A percentile compares a stretch with the other conserved stretches of the same genome.
Conservation (phyloP, 1,284 basidiomycete genomes). For the Irpex sp. region DNA sequence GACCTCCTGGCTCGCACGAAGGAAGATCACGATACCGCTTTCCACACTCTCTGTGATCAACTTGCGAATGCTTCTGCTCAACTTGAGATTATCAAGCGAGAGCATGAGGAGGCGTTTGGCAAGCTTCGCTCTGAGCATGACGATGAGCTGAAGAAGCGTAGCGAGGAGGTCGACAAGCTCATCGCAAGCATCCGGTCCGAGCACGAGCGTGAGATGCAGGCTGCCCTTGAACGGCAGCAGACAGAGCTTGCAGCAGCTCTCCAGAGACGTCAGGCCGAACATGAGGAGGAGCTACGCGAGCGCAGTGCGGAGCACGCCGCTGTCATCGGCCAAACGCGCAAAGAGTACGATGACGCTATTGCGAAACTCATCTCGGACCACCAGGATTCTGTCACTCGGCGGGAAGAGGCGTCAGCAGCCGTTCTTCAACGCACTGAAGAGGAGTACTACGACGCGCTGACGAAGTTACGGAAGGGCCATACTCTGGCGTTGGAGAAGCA, state of each 20-base stretch:
- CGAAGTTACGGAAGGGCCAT: constrained; percentile 68
- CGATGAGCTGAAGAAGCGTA: constrained; percentile 28
- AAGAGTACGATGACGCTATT: constrained; percentile 52
- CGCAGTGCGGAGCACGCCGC: constrained; percentile 49
- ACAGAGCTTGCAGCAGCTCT: constrained; percentile 47
- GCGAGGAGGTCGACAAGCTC: constrained; percentile 22
- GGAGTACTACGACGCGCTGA: constrained; percentile 75
- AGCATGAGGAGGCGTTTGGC: constrained; percentile 33
- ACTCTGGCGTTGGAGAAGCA: constrained; percentile 58
- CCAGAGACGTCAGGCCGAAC: constrained; percentile 26
- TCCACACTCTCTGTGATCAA: constrained; percentile 22
- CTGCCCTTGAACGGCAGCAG: constrained; percentile 42
- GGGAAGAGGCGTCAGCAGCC: constrained; percentile 53
- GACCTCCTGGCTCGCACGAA: constrained; percentile 40
- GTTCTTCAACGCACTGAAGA: constrained; percentile 67
- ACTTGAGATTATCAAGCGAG: constrained; percentile 26
- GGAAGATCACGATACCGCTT: constrained; percentile 34
- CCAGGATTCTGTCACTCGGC: constrained; percentile 49
- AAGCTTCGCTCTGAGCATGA: constrained; percentile 35
- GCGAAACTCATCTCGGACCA: constrained; percentile 52
- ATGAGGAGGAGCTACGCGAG: constrained; percentile 26
- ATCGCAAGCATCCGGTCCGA: constrained; percentile 33
- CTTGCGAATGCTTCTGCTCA: constrained; percentile 26
- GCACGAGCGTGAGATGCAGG: constrained; percentile 33
- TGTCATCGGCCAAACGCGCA: constrained; percentile 39